These are phyloP conservation scores for Cladobotryum mycophilum DNA, from an alignment of 2,329 filamentous ascomycete genomes.

Conservation along the genomic window DNA sequence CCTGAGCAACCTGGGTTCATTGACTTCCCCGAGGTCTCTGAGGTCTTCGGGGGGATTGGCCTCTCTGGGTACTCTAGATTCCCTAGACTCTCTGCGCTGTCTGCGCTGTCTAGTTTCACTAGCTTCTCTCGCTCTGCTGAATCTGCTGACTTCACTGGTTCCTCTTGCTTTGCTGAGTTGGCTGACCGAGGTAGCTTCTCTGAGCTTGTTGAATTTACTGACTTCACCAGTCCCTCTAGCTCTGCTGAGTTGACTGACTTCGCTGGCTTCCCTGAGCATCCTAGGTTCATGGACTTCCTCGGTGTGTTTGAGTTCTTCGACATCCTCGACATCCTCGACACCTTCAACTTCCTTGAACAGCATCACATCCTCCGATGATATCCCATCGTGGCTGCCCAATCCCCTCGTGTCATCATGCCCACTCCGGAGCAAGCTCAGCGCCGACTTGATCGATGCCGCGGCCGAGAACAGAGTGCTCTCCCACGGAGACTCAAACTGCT, in stretches of 20 bases:
- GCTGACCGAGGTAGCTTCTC: too few species aligned
- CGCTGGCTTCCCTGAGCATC: neutral
- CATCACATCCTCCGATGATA: neutral
- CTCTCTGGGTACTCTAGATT: too few species aligned
- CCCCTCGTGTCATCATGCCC: neutral
- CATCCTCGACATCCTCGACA: neutral
- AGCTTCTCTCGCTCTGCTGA: too few species aligned
- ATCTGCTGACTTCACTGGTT: too few species aligned
- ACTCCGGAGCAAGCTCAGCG: neutral
- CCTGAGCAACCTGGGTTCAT: too few species aligned
- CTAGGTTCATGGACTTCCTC: too few species aligned
- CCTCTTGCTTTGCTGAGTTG: too few species aligned
- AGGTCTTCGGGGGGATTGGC: too few species aligned
- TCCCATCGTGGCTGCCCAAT: neutral
- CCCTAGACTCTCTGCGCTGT: too few species aligned
- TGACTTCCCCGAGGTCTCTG: too few species aligned
- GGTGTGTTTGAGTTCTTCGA: neutral
- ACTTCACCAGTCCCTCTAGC: neutral
- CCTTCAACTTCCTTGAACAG: neutral
- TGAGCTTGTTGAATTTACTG: neutral
- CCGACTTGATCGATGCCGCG: neutral
- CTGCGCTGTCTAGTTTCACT: too few species aligned
- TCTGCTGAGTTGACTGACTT: neutral
- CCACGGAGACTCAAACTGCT: neutral
- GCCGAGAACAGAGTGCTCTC: neutral